phyloP scores from a whole-genome alignment of 1,139 yeast species.

The Geotrichum histeridarum region DNA sequence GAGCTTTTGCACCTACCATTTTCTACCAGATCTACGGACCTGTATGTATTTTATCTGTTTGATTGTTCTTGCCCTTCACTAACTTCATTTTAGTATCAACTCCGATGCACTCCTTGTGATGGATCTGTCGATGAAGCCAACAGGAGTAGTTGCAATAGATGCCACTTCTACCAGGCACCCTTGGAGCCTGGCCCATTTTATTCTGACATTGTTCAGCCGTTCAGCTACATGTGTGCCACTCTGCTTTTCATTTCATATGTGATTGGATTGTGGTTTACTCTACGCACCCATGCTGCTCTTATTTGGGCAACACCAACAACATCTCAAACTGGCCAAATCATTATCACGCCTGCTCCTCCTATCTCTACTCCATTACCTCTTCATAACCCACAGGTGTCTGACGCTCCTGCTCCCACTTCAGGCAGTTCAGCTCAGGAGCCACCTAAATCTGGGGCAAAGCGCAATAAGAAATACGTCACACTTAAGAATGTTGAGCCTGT shows the following conservation, averaged over 20 bases:
- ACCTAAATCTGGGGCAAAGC: background rate
- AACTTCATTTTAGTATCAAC: conserved; percentile 46
- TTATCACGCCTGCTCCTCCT: conserved; percentile 11
- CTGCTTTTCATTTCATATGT: conserved; percentile 77
- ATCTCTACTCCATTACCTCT: conserved; percentile 11
- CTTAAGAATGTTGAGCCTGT: conserved; percentile 12
- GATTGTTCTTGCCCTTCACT: background rate
- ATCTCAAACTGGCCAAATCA: conserved; percentile 28
- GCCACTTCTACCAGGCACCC: conserved; percentile 77
- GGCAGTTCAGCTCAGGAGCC: background rate
- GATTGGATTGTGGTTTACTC: conserved; percentile 88
- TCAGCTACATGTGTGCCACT: conserved; percentile 72
- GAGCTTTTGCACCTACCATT: conserved; percentile 89
- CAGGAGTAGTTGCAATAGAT: conserved; percentile 51
- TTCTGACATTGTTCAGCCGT: conserved; percentile 65
- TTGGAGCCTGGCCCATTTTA: conserved; percentile 58
- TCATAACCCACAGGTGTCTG: conserved; percentile 7
- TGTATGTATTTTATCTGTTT: too few relatives aligned
- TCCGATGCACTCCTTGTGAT: conserved; percentile 56
- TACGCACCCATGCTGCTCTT: conserved; percentile 91
- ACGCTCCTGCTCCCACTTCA: background rate
- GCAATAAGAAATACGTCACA: conserved; percentile 1
- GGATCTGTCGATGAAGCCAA: conserved; percentile 12
- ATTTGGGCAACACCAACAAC: conserved; percentile 78
- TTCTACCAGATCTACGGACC: conserved; percentile 88